Evolutionary conservation across 148 eudicot species (phyloP).

Genomic region (Silene latifolia): DNA sequence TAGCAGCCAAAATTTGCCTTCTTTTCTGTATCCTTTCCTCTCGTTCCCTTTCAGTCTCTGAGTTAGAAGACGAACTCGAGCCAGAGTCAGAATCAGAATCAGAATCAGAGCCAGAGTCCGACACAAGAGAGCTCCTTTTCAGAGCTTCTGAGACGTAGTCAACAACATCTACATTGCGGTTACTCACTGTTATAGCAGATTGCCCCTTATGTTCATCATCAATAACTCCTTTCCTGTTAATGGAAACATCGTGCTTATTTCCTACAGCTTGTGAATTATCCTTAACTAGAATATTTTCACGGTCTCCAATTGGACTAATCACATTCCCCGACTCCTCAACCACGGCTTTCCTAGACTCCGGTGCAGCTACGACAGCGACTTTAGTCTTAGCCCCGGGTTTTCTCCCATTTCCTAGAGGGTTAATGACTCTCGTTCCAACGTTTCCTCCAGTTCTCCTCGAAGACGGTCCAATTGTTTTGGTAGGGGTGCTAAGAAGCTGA

Average conservation of each 20-base stretch:
- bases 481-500: slow-evolving; percentile 64
- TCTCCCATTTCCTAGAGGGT: slow-evolving; percentile 30
- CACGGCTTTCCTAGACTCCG: neutral
- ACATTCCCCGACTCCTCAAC: slow-evolving; percentile 5
- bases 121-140: slow-evolving; percentile 40
- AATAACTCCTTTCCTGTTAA: slow-evolving; percentile 3
- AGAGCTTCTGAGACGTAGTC: slow-evolving; percentile 21
- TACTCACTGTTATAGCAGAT: too few species aligned
- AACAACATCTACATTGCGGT: slow-evolving; percentile 12
- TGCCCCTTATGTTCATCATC: too few species aligned
- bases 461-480: slow-evolving; percentile 25
- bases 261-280: slow-evolving; percentile 4
- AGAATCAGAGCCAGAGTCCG: slow-evolving; percentile 25
- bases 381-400: slow-evolving; percentile 33
- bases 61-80: slow-evolving; percentile 63
- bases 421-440: neutral
- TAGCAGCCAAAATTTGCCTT: slow-evolving; percentile 73
- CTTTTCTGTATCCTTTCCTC: slow-evolving; percentile 62
- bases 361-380: slow-evolving; percentile 3
- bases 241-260: slow-evolving; percentile 14
- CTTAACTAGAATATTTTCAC: too few species aligned
- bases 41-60: slow-evolving; percentile 72
- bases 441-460: slow-evolving; percentile 38
- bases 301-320: neutral
- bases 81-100: slow-evolving; percentile 62